A percentile compares a stretch with the other conserved stretches of the same genome.
Evolutionary conservation across 176 grass and related monocot species (phyloP).

Genomic region (Oryza meridionalis): DNA sequence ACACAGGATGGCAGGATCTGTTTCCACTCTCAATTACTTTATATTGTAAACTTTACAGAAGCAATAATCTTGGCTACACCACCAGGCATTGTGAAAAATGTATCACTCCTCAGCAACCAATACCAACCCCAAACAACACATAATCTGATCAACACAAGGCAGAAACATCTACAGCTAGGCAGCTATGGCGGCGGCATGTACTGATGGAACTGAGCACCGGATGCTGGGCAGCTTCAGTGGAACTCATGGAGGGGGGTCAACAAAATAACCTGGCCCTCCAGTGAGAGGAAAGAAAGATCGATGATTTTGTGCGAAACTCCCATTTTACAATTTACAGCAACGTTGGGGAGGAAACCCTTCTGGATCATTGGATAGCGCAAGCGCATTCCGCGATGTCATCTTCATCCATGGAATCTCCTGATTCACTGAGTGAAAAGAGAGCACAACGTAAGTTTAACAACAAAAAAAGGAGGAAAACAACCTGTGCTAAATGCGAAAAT

Average conservation of each 20-base stretch:
- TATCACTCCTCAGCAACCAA: slow-evolving; percentile 20
- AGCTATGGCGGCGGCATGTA: slow-evolving; percentile 40
- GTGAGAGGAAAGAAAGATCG: slow-evolving; percentile 30
- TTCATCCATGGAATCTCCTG: slow-evolving; percentile 33
- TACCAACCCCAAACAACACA: slow-evolving; percentile 7
- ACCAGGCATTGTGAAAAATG: neutral
- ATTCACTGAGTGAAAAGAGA: slow-evolving; percentile 52
- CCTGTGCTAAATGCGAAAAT: neutral
- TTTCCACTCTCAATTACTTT: slow-evolving; percentile 17
- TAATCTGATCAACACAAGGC: slow-evolving; percentile 18
- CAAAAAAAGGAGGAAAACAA: neutral
- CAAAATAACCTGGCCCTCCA: slow-evolving; percentile 37
- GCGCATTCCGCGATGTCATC: slow-evolving; percentile 33
- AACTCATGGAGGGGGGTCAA: slow-evolving; percentile 1
- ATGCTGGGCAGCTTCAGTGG: slow-evolving; percentile 31
- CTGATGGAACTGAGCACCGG: slow-evolving; percentile 37
- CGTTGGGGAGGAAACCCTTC: slow-evolving; percentile 3
- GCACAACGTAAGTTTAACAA: slow-evolving; percentile 20
- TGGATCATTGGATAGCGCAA: slow-evolving; percentile 61
- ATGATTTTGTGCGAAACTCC: neutral
- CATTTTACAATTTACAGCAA: slow-evolving; percentile 39
- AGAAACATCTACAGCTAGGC: slow-evolving; percentile 38
- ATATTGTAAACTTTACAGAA: slow-evolving; percentile 48
- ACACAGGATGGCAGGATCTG: neutral
- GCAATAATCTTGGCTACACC: slow-evolving; percentile 33